phyloP scores from a whole-genome alignment of 257 asterid genomes.

The Fraxinus pennsylvanica region DNA sequence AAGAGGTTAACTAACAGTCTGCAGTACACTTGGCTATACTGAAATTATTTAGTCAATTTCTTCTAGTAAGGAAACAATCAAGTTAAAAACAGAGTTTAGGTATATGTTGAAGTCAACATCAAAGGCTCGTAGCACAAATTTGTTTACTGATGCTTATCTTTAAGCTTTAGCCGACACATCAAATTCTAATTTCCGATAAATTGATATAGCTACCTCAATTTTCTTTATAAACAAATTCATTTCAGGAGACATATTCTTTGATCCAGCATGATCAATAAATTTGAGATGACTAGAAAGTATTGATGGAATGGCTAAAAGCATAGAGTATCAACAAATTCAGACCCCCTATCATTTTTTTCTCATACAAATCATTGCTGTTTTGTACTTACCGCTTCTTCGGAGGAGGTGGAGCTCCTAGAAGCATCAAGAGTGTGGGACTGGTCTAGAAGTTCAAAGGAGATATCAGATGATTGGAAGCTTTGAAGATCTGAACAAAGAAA shows the following conservation, averaged over 20 bases:
- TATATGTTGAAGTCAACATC: neutral
- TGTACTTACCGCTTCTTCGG: constrained; percentile 23
- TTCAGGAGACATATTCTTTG: neutral
- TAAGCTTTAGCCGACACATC: neutral
- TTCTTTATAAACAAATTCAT: neutral
- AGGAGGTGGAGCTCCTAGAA: constrained; percentile 30
- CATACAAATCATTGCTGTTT: neutral
- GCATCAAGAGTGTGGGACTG: constrained; percentile 30
- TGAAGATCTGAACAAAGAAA: constrained; percentile 33
- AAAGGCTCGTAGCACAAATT: neutral
- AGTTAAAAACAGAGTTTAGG: neutral
- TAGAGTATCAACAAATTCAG: neutral
- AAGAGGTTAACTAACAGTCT: neutral
- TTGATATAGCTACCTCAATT: neutral
- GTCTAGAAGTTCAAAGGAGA: constrained; percentile 36
- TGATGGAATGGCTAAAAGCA: neutral
- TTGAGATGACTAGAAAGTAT: neutral
- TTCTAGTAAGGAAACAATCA: neutral
- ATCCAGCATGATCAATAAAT: neutral
- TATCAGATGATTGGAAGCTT: constrained; percentile 32
- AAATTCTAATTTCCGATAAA: neutral
- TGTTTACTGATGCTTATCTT: neutral
- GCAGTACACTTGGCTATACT: neutral
- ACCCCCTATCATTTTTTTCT: neutral
- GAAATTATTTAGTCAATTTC: neutral